These are phyloP conservation scores for Plasmopara muralis DNA, from an alignment of 352 stramenopile genomes.

Conservation along the genomic window DNA sequence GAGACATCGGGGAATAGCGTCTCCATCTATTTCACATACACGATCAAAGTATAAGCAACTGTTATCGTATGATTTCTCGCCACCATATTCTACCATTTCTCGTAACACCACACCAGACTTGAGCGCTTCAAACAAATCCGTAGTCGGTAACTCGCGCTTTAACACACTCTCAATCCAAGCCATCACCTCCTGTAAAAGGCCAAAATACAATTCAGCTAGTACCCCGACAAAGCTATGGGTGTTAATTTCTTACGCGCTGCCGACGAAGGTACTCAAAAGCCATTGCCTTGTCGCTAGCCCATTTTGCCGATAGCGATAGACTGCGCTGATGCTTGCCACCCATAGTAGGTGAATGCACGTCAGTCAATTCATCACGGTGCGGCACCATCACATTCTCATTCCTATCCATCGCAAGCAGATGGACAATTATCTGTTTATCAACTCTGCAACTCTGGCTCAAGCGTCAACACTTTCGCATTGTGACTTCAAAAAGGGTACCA, in stretches of 20 bases:
- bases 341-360: slow-evolving; percentile 43
- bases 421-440: background rate
- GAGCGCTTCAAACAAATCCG: slow-evolving; percentile 53
- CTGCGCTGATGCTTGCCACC: slow-evolving; percentile 59
- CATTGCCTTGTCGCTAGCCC: slow-evolving; percentile 64
- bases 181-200: slow-evolving; percentile 44
- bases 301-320: slow-evolving; percentile 68
- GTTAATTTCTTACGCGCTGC: slow-evolving; percentile 36
- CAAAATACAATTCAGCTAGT: background rate
- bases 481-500: slow-evolving; percentile 21
- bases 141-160: slow-evolving; percentile 41
- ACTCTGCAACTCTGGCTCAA: background rate
- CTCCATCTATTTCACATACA: slow-evolving; percentile 26
- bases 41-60: background rate
- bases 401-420: slow-evolving; percentile 30
- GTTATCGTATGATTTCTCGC: background rate
- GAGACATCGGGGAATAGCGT: slow-evolving; percentile 48
- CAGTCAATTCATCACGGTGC: slow-evolving; percentile 19
- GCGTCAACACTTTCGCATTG: slow-evolving; percentile 14
- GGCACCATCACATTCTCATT: slow-evolving; percentile 27
- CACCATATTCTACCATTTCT: slow-evolving; percentile 40
- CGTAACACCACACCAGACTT: slow-evolving; percentile 73
- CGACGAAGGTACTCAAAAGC: slow-evolving; percentile 69
- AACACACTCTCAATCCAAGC: slow-evolving; percentile 70
- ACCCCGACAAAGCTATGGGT: background rate